phyloP scores from a whole-genome alignment of 1,284 basidiomycete genomes.

The Sporisorium iseilematis-ciliati region DNA sequence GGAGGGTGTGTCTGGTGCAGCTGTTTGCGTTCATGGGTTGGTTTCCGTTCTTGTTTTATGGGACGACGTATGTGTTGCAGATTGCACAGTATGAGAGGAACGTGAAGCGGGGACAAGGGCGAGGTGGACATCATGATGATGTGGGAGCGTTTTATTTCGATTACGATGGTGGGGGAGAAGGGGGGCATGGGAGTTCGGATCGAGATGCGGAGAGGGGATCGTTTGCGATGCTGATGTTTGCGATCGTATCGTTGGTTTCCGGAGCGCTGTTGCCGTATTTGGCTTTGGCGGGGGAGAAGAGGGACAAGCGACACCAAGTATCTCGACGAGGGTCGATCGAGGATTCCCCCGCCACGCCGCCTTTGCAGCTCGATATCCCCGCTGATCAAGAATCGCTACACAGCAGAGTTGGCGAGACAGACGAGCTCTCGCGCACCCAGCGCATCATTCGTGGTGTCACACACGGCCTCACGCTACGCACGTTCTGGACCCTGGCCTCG shows the following conservation, averaged over 20 bases:
- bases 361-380: slow-evolving; percentile 9
- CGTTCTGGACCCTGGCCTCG: slow-evolving; percentile 60
- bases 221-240: slow-evolving; percentile 65
- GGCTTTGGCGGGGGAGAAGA: slow-evolving; percentile 50
- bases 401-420: slow-evolving; percentile 2
- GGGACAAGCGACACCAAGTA: background rate
- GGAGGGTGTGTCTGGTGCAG: slow-evolving; percentile 80
- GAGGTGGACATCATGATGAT: slow-evolving; percentile 4
- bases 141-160: background rate
- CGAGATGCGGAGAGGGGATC: slow-evolving; percentile 58
- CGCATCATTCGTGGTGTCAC: slow-evolving; percentile 24
- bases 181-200: slow-evolving; percentile 29
- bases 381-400: slow-evolving; percentile 17
- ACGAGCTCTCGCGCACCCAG: slow-evolving; percentile 23
- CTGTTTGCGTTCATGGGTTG: slow-evolving; percentile 92
- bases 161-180: background rate
- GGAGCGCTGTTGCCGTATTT: slow-evolving; percentile 58
- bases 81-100: slow-evolving; percentile 82
- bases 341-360: slow-evolving; percentile 9
- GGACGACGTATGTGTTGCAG: slow-evolving; percentile 90
- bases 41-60: slow-evolving; percentile 69
- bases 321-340: background rate
- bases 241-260: slow-evolving; percentile 54
- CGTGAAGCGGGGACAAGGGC: slow-evolving; percentile 71
- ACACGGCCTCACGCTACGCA: slow-evolving; percentile 52